These are phyloP conservation scores for Aspergillus baeticus DNA, from an alignment of 495 filamentous ascomycete species.

Conservation along the genomic window DNA sequence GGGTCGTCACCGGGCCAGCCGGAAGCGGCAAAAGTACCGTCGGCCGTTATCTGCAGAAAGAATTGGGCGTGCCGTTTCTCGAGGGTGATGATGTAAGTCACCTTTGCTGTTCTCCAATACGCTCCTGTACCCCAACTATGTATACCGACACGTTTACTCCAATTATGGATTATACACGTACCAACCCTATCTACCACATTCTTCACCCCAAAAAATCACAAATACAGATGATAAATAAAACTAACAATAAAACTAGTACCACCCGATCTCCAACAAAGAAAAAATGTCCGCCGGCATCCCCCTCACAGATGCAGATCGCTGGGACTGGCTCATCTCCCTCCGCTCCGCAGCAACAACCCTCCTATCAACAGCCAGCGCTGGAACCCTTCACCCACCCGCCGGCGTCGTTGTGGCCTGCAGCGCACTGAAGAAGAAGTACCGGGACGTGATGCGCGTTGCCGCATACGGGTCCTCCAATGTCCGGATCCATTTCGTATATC, in stretches of 20 bases:
- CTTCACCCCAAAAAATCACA: not conserved
- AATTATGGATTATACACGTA: no score
- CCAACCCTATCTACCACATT: not conserved
- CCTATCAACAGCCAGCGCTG: slow-evolving; percentile 52
- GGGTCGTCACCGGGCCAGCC: slow-evolving; percentile 95
- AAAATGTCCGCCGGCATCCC: slow-evolving; percentile 91
- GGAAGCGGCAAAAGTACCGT: slow-evolving; percentile 97
- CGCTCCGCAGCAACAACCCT: slow-evolving; percentile 74
- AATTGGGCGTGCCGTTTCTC: slow-evolving; percentile 76
- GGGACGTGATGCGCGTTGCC: slow-evolving; percentile 92
- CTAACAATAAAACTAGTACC: slow-evolving; percentile 61
- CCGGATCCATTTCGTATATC: slow-evolving; percentile 89
- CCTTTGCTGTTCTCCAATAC: not conserved
- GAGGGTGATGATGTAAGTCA: slow-evolving; percentile 91
- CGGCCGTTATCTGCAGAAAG: slow-evolving; percentile 70
- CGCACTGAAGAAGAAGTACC: slow-evolving; percentile 94
- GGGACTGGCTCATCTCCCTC: slow-evolving; percentile 94
- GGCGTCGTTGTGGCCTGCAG: slow-evolving; percentile 96
- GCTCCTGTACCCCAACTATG: no score
- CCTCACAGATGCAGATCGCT: slow-evolving; percentile 91
- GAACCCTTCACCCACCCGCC: slow-evolving; percentile 47
- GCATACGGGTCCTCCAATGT: slow-evolving; percentile 74
- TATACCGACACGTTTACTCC: no score
- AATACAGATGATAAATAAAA: slow-evolving; percentile 15
- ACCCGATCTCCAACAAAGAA: slow-evolving; percentile 78